These are phyloP conservation scores for Podaxis rugospora DNA, from an alignment of 768 basidiomycete species.

Conservation along the genomic window DNA sequence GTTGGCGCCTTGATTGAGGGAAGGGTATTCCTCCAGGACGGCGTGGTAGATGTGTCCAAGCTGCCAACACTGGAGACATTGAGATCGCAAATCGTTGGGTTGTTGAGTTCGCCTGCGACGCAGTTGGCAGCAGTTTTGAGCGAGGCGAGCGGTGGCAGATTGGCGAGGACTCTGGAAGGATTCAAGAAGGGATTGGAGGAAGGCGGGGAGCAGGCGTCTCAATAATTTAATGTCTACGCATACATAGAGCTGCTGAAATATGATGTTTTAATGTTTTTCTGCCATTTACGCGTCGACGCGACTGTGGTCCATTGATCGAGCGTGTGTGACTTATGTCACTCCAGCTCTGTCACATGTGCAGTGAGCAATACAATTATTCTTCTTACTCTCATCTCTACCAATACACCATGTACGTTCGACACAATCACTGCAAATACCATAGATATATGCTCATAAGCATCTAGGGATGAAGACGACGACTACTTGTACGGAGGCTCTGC, in stretches of 20 bases:
- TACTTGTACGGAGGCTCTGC: slow-evolving; percentile 66
- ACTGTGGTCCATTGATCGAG: neutral
- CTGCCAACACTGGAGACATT: slow-evolving; percentile 77
- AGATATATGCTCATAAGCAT: slow-evolving; percentile 2
- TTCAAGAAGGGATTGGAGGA: slow-evolving; percentile 67
- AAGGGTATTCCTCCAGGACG: slow-evolving; percentile 55
- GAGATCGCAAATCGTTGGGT: slow-evolving; percentile 78
- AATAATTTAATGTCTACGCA: slow-evolving; percentile 3
- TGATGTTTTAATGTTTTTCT: slow-evolving; percentile 1
- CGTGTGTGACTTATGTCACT: slow-evolving; percentile 6
- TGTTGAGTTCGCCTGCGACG: slow-evolving; percentile 70
- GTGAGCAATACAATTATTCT: neutral
- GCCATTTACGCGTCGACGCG: slow-evolving; percentile 1
- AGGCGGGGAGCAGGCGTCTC: slow-evolving; percentile 10
- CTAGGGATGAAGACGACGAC: slow-evolving; percentile 78
- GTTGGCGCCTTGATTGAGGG: slow-evolving; percentile 82
- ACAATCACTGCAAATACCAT: neutral
- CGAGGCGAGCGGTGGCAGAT: slow-evolving; percentile 62
- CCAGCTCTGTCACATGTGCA: neutral
- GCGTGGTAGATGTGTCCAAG: slow-evolving; percentile 60
- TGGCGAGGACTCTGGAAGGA: slow-evolving; percentile 73
- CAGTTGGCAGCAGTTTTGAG: slow-evolving; percentile 54
- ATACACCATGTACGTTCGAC: slow-evolving; percentile 7
- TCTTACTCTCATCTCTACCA: neutral
- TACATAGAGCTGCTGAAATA: neutral